Conservation (phyloP, 2,329 filamentous ascomycete species). For the Aureobasidium sp. region DNA sequence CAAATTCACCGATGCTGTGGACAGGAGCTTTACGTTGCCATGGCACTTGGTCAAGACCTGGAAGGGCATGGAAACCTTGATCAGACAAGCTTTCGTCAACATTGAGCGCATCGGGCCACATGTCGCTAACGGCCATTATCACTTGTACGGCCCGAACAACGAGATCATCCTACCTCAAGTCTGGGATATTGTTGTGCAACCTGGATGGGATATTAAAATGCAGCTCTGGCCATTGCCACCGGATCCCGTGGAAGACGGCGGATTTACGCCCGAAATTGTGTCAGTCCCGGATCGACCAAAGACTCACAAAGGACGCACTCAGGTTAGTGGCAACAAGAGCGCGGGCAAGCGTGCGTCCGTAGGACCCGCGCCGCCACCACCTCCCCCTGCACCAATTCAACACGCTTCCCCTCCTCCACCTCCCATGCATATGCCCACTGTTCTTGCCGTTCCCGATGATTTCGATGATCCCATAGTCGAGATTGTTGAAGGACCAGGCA, state of each 20-base stretch:
- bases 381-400: not conserved
- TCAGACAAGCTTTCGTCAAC: slow-evolving; percentile 44
- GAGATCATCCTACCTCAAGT: slow-evolving; percentile 45
- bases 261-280: no score
- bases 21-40: slow-evolving; percentile 86
- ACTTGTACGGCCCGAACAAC: slow-evolving; percentile 41
- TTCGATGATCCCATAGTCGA: not conserved
- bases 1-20: slow-evolving; percentile 85
- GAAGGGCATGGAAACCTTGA: slow-evolving; percentile 43
- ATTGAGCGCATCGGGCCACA: slow-evolving; percentile 40
- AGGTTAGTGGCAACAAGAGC: slow-evolving; percentile 11
- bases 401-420: not conserved
- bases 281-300: not conserved
- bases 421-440: not conserved
- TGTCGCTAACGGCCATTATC: slow-evolving; percentile 41
- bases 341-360: slow-evolving; percentile 10
- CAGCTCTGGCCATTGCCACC: slow-evolving; percentile 42
- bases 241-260: slow-evolving; percentile 19
- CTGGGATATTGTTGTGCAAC: slow-evolving; percentile 42
- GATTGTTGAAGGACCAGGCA: not conserved
- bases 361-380: slow-evolving; percentile 1
- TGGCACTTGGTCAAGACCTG: slow-evolving; percentile 73
- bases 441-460: not conserved
- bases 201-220: slow-evolving; percentile 43
- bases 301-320: not conserved